phyloP scores from a whole-genome alignment of 225 moss, liverwort and hornwort genomes.

The Rhytidiadelphus loreus region DNA sequence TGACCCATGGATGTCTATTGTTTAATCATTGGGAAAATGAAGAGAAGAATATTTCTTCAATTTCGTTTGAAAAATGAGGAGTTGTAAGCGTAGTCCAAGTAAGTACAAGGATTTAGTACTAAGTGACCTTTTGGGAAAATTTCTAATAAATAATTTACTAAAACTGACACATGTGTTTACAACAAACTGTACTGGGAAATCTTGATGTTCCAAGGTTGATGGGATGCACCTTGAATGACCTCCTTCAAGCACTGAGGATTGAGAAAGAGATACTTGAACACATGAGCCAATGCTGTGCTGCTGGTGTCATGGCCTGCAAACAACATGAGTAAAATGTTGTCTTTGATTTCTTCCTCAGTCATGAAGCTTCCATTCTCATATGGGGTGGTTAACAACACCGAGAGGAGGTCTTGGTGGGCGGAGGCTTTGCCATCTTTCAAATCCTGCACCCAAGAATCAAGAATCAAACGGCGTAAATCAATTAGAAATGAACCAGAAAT shows the following conservation, averaged over 20 bases:
- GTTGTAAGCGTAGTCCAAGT: not conserved
- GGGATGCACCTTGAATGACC: not conserved
- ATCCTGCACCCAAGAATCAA: not conserved
- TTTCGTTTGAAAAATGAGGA: not conserved
- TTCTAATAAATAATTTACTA: not conserved
- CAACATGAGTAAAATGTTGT: conserved; percentile 23
- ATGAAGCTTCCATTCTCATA: not conserved
- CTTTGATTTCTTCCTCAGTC: not conserved
- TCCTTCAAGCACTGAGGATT: conserved; percentile 2
- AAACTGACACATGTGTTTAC: no score
- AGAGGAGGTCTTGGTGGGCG: not conserved
- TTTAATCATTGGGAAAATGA: not conserved
- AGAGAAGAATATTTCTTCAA: not conserved
- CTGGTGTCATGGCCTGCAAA: conserved; percentile 42
- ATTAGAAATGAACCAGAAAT: not conserved
- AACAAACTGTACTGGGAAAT: no score
- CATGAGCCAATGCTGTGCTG: not conserved
- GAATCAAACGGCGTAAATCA: not conserved
- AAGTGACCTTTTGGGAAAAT: no score
- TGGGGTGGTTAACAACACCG: conserved; percentile 1
- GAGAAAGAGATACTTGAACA: conserved; percentile 14
- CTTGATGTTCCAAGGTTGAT: not conserved
- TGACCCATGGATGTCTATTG: not conserved
- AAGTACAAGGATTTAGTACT: no score
- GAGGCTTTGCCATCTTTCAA: not conserved